Evolutionary conservation across 257 asterid genomes (phyloP), one percentile per base, ranked within the genome.

Genomic region (Ophiorrhiza pumila): DNA sequence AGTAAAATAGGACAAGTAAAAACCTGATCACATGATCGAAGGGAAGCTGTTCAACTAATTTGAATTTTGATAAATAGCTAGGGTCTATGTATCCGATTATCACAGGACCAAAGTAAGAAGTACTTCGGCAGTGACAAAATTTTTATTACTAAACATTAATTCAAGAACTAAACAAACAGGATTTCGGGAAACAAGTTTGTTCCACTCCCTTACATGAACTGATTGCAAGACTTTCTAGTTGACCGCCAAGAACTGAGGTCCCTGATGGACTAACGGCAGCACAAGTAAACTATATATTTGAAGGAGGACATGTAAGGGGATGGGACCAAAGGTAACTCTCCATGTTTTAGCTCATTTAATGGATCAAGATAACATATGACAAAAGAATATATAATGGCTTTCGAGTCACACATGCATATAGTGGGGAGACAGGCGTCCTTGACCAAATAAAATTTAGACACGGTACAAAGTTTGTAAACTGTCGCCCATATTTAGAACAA

Each of bases 1-100:
- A 55, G 57, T 34, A 77, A 70, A 57, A 71, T 10, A 14, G 47
- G 12, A 47, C 13, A 69, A 4, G 29, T 58, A n/a, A n/a, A n/a
- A n/a, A n/a, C n/a, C n/a, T n/a, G n/a, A n/a, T n/a, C n/a, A n/a
- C n/a, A n/a, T n/a, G n/a, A n/a, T n/a, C n/a, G n/a, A n/a, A n/a
- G n/a, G n/a, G n/a, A n/a, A n/a, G n/a, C n/a, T n/a, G n/a, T n/a
- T n/a, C n/a, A n/a, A n/a, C n/a, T n/a, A n/a, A n/a, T n/a, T n/a
- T n/a, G n/a, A n/a, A n/a, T n/a, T n/a, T n/a, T n/a, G n/a, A n/a
- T n/a, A n/a, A n/a, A n/a, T n/a, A n/a, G n/a, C n/a, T n/a, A n/a
- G n/a, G n/a, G n/a, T n/a, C n/a, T n/a, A n/a, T n/a, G n/a, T n/a
- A n/a, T n/a, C n/a, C n/a, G n/a, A n/a, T n/a, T n/a, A n/a, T n/a